Base-by-base conservation (phyloP, 2,329 filamentous ascomycete genomes). In the Eutypa lata region DNA sequence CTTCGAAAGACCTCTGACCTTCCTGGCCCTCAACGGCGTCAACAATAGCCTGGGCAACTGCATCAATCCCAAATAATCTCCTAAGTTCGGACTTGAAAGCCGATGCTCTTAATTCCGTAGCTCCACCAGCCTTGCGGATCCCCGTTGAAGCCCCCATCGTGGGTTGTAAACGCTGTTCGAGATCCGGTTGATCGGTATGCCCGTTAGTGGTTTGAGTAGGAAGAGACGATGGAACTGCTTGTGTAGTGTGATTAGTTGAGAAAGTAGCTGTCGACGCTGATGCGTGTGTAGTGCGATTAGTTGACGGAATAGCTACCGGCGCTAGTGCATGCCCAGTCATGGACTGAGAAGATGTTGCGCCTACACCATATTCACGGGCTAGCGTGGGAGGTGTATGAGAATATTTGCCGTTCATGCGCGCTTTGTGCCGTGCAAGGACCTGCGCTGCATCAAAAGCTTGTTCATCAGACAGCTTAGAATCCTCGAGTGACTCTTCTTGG, bases 401-500 rank as follows among this genome's bases (percentile, higher is more conserved):
- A 21, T 48, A 52, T 31, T 47, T 50, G 14, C 58, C 60, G 13
- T 38, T 49, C 48, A 61, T 54, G 35, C 61, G 64, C 43, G 52
- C 57, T 51, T 61, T 52, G 31, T 65, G 65, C 18, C 52, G 44
- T 14, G 47, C 33, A 24, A 74, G 57, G 40, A 72, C 58, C 31
- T 80, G 74, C 0, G 83, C 82, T 45, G 85, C 80, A 43, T 71
- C 72, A 10, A n/a, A n/a, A n/a, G n/a, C n/a, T n/a, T 75, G 66
- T 57, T 91, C 88, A 49, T 88, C 83, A 0, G 83, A 85, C 21
- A 92, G 68, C 18, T 62, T 61, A 1, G 63, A 65, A 13, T 77
- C 76, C 48, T 85, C 83, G 11, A 80, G 72, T 52, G 88, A 86
- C 57, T 91, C 86, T 58, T 83, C 78, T 58, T 89, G 85, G 58